Evolutionary conservation across 106 monocot genomes (phyloP).

Genomic region (Hemerocallis citrina): DNA sequence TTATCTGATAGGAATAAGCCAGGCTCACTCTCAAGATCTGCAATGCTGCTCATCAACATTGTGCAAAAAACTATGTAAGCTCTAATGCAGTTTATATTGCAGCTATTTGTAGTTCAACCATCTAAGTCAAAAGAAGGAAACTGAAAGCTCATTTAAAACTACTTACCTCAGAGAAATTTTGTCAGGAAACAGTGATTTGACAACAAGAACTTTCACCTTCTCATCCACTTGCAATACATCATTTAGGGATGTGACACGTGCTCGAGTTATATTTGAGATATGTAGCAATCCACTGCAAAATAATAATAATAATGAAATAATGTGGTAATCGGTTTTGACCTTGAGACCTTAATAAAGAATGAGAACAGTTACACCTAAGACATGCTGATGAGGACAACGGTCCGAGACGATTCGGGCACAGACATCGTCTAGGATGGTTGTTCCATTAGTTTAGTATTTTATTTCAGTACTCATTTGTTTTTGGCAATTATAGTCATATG

Average conservation of each 20-base stretch:
- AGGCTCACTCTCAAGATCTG: slow-evolving; percentile 76
- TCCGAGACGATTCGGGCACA: no score
- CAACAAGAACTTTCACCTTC: slow-evolving; percentile 88
- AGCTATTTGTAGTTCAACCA: no score
- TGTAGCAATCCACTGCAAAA: slow-evolving; percentile 82
- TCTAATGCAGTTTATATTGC: slow-evolving; percentile 1
- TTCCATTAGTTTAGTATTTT: no score
- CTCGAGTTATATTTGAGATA: slow-evolving; percentile 70
- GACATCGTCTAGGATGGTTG: no score
- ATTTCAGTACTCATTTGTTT: no score
- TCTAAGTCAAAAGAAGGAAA: background rate
- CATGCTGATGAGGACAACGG: no score
- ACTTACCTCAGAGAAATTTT: slow-evolving; percentile 83
- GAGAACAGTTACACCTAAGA: no score
- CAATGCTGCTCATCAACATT: slow-evolving; percentile 48
- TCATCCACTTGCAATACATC: slow-evolving; percentile 68
- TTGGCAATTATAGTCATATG: no score
- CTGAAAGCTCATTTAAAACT: background rate
- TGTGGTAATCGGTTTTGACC: no score
- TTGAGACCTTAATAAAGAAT: background rate
- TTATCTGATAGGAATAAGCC: slow-evolving; percentile 81
- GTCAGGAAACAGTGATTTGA: slow-evolving; percentile 78
- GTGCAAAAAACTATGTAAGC: slow-evolving; percentile 7
- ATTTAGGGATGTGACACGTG: slow-evolving; percentile 38
- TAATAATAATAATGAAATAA: background rate